Evolutionary conservation across 495 filamentous ascomycete genomes (phyloP), one percentile per base, ranked within the genome.

Genomic region (Xanthoparmelia taractica): DNA sequence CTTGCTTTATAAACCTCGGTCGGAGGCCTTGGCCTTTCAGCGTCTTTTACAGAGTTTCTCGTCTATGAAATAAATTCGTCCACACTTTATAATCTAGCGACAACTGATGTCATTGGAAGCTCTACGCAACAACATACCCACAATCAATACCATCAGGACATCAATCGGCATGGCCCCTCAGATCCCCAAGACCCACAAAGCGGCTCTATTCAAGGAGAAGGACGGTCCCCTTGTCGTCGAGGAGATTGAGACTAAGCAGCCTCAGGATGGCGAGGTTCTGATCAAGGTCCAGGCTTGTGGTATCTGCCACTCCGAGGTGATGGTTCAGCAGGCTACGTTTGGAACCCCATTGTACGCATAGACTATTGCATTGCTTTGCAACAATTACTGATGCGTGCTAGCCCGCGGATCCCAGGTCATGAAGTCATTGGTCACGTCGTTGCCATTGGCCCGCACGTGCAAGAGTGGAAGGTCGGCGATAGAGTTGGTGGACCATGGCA

Each of bases 261-360:
- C 87, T 36, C 82, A 84, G 7, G 64, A 77, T 0, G 85, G 85
- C 57, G 77, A 90, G 67, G 82, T 90, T 13, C 72, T 91, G 37
- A 76, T 91, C 67, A 85, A 87, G 55, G 64, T 72, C 43, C 67
- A 69, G 34, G 74, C 66, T 60, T 85, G 82, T 1, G 87, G 87
- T 57, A 84, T 91, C 40, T 89, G 87, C 71, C 85, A 87, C 70
- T 86, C 83, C 17, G 87, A 91, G 67, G 73, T 79, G 64, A 78
- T 80, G 33, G 73, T 87, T 67, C 88, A 88, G 80, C 79, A 77
- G 48, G 84, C 84, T 67, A 70, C 57, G 64, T 61, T 63, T 33
- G 52, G 43, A 25, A 45, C 8, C 38, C 43, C 60, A 20, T 58
- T 57, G 63, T 59, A 63, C 33, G 60, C 40, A 40, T 15, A 23